Percentiles rank a stretch among this genome's conserved stretches.
Evolutionary conservation across 2,329 filamentous ascomycete genomes (phyloP).

Genomic region (Chaetomiaceae sp.): DNA sequence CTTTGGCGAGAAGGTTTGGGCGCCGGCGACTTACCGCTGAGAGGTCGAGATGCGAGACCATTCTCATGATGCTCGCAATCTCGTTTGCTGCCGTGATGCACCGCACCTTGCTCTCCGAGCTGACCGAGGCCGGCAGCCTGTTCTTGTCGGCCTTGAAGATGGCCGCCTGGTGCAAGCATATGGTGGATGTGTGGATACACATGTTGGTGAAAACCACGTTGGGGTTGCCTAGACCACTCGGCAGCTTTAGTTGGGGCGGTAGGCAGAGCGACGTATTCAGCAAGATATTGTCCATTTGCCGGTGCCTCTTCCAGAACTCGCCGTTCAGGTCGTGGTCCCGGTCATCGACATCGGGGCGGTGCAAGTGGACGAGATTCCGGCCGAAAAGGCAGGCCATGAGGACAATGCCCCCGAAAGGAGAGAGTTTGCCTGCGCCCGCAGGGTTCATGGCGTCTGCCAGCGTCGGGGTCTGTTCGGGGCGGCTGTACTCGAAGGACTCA

Average conservation of each 20-base stretch:
- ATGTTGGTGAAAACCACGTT: slow-evolving; percentile 94
- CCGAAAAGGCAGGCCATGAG: slow-evolving; percentile 88
- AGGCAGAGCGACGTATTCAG: slow-evolving; percentile 79
- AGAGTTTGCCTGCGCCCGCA: slow-evolving; percentile 66
- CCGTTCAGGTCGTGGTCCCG: slow-evolving; percentile 83
- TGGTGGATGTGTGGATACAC: slow-evolving; percentile 93
- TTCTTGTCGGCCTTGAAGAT: slow-evolving; percentile 97
- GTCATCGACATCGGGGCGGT: slow-evolving; percentile 76
- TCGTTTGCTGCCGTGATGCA: slow-evolving; percentile 92
- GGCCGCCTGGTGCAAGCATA: slow-evolving; percentile 95
- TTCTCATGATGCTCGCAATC: slow-evolving; percentile 90
- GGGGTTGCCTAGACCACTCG: slow-evolving; percentile 65
- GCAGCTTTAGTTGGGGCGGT: slow-evolving; percentile 74
- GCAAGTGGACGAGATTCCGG: slow-evolving; percentile 82
- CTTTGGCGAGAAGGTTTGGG: neutral
- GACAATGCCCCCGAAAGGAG: slow-evolving; percentile 71
- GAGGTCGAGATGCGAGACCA: slow-evolving; percentile 85
- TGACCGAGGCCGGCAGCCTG: slow-evolving; percentile 66
- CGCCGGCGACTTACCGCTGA: slow-evolving; percentile 56
- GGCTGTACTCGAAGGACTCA: slow-evolving; percentile 76
- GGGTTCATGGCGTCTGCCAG: slow-evolving; percentile 65
- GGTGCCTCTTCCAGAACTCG: slow-evolving; percentile 91
- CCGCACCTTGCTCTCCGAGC: slow-evolving; percentile 83
- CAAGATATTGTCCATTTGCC: slow-evolving; percentile 81
- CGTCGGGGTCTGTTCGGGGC: slow-evolving; percentile 63